phyloP scores from a whole-genome alignment of 352 stramenopile genomes.

The Globisporangium camurandrum region DNA sequence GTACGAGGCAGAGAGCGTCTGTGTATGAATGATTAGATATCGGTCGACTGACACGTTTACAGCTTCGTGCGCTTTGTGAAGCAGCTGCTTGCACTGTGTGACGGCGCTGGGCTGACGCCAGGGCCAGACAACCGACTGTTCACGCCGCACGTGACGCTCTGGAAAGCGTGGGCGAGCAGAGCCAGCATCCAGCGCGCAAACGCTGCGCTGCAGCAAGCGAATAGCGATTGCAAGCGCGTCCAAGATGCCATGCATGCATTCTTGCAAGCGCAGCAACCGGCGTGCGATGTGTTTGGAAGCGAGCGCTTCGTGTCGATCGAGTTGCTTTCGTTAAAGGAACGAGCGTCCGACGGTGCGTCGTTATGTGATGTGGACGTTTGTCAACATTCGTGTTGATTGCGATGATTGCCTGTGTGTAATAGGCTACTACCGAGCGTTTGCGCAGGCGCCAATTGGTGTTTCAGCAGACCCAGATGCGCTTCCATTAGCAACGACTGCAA shows the following conservation, averaged over 20 bases:
- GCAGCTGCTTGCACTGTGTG: conserved; percentile 18
- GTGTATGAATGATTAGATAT: not conserved
- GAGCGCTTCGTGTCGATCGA: not conserved
- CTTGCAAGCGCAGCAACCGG: not conserved
- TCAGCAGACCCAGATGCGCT: too few species aligned
- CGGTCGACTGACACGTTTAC: not conserved
- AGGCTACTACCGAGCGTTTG: not conserved
- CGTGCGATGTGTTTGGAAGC: not conserved
- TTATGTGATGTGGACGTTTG: not conserved
- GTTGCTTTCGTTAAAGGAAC: not conserved
- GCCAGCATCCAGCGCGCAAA: conserved; percentile 1
- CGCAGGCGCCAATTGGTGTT: not conserved
- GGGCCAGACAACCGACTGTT: conserved; percentile 25
- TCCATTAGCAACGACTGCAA: too few species aligned
- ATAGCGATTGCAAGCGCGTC: not conserved
- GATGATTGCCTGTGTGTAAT: not conserved
- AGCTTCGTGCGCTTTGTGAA: conserved; percentile 24
- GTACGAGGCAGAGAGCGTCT: not conserved
- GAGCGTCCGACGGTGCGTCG: not conserved
- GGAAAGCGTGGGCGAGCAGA: conserved; percentile 25
- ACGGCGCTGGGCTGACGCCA: conserved; percentile 17
- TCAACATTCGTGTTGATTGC: too few species aligned
- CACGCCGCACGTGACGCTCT: conserved; percentile 39
- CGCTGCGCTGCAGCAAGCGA: conserved; percentile 15
- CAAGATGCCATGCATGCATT: not conserved